Evolutionary conservation across 805 yeast genomes (phyloP).

Genomic region (Wickerhamomyces strasburgensis): DNA sequence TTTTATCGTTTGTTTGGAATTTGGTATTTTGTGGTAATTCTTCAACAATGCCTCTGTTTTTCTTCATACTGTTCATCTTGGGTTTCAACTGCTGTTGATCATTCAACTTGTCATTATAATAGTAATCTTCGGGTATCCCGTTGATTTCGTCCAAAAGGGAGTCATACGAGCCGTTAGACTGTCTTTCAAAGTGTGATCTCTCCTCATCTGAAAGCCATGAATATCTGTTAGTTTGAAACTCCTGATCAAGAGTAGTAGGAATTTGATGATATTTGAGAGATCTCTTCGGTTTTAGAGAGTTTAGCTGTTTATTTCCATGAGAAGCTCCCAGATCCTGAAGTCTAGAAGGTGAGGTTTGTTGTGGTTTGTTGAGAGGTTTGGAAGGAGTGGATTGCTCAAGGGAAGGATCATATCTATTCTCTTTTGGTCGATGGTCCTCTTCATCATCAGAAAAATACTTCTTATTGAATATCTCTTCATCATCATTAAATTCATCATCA

Average conservation of each 20-base stretch:
- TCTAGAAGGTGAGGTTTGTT: too few relatives aligned
- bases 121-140: slow-evolving; percentile 41
- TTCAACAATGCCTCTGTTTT: slow-evolving; percentile 16
- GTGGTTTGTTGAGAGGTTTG: too few relatives aligned
- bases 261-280: slow-evolving; percentile 36
- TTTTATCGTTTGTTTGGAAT: slow-evolving; percentile 32
- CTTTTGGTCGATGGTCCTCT: slow-evolving; percentile 5
- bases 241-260: slow-evolving; percentile 32
- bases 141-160: slow-evolving; percentile 47
- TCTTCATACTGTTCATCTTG: slow-evolving; percentile 13
- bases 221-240: slow-evolving; percentile 22
- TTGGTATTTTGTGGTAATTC: slow-evolving; percentile 30
- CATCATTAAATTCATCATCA: slow-evolving; percentile 30
- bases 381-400: background rate
- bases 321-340: background rate
- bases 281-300: slow-evolving; percentile 6
- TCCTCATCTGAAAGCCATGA: slow-evolving; percentile 28
- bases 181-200: slow-evolving; percentile 8
- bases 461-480: slow-evolving; percentile 28
- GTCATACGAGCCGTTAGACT: slow-evolving; percentile 28
- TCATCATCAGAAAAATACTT: slow-evolving; percentile 25
- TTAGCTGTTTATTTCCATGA: background rate
- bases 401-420: background rate
- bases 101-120: slow-evolving; percentile 6
- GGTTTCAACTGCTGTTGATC: background rate